Base-by-base conservation (phyloP, 2,329 filamentous ascomycete species). In the Arthrinium puccinioides region DNA sequence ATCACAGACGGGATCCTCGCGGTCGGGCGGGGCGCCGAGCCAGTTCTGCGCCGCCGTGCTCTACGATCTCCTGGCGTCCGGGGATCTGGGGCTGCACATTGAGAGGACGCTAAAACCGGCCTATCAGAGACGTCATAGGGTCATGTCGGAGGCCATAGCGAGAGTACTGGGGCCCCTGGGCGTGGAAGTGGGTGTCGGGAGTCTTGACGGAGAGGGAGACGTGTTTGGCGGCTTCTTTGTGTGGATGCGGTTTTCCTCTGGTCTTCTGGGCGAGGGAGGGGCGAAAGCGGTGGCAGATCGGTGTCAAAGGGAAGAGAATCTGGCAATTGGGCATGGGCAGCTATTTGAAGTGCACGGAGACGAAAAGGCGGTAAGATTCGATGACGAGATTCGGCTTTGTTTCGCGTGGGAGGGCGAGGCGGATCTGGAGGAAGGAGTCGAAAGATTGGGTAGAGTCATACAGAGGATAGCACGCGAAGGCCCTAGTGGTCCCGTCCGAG, bases 181-280 rank as follows among this genome's bases (percentile, higher is more conserved):
- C 2, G 72, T 84, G 1, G 55, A 39, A 20, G 55, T 67, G 23
- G 36, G 27, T 9, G 38, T 6, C 4, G 41, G 39, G 11, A 34
- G 33, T 9, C 37, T 39, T 21, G 41, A 67, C 25, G 26, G 18
- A 16, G 16, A 24, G 16, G 18, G 20, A 23, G 55, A 64, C 4
- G 57, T 81, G 4, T 82, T 81, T 21, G 88, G 88, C 0, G 88
- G 88, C 0, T 95, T 90, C 56, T 95, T 94, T 56, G 66, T 94
- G 32, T 95, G 87, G 87, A 59, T 94, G 19, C 70, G 67, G 2
- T 58, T 94, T 5, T 79, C 81, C 0, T 44, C 56, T 2, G 57
- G 44, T 38, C 30, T 64, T 3, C 61, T 82, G 37, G 76, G 72
- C 21, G 61, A 61, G 21, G 67, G 70, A 7, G 64, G 87, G 21